These are phyloP conservation scores for Trichophyton rubrum DNA, from an alignment of 2,329 filamentous ascomycete species.

Conservation along the genomic window DNA sequence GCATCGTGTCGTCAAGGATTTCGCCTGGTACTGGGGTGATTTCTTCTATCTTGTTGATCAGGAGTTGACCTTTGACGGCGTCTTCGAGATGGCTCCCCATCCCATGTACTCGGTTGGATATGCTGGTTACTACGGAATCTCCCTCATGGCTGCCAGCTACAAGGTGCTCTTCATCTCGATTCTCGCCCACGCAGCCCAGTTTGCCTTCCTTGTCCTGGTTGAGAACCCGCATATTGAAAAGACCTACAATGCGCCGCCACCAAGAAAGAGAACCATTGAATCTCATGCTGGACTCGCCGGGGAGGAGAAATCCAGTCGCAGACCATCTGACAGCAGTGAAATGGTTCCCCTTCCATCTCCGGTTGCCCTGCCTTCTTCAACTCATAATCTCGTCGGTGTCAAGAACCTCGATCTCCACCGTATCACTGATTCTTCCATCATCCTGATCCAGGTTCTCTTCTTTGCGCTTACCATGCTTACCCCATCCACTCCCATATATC, in stretches of 20 bases:
- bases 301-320: conserved; percentile 20
- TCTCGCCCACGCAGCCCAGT: conserved; percentile 83
- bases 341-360: conserved; percentile 30
- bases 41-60: conserved; percentile 99
- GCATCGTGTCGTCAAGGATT: conserved; percentile 95
- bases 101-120: conserved; percentile 99
- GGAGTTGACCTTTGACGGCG: conserved; percentile 92
- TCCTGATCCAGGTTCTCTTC: conserved; percentile 66
- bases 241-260: conserved; percentile 83
- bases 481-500: conserved; percentile 61
- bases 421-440: conserved; percentile 67
- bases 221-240: conserved; percentile 98
- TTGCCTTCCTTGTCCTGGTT: conserved; percentile 79
- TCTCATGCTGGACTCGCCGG: conserved; percentile 17
- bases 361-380: conserved; percentile 47
- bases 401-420: conserved; percentile 80
- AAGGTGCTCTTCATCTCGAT: conserved; percentile 96
- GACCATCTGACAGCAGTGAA: conserved; percentile 26
- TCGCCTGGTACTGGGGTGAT: conserved; percentile 99
- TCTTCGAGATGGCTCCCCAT: conserved; percentile 97
- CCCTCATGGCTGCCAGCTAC: conserved; percentile 95
- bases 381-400: conserved; percentile 73
- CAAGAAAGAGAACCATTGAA: conserved; percentile 42
- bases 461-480: conserved; percentile 61
- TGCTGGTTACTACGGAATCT: conserved; percentile 95